Evolutionary conservation across 306 rosid species (phyloP).

Genomic region (Hippophae tibetana): DNA sequence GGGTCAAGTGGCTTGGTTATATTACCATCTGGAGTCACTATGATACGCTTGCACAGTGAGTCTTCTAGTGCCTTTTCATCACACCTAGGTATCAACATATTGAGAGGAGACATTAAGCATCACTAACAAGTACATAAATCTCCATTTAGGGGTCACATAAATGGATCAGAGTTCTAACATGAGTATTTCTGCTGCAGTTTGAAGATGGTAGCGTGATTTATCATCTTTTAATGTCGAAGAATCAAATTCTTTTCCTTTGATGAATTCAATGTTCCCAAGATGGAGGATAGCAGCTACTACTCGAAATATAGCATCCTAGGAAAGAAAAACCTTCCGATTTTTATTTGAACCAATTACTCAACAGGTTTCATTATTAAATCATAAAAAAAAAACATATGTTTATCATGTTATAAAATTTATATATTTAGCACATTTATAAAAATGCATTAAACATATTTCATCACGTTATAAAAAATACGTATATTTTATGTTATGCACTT

Average conservation of each 20-base stretch:
- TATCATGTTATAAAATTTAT: too few species aligned
- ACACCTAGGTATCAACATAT: slow-evolving; percentile 40
- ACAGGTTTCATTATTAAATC: too few species aligned
- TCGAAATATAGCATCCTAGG: slow-evolving; percentile 74
- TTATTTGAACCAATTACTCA: too few species aligned
- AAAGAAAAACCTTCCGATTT: not conserved
- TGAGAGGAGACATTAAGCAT: slow-evolving; percentile 2
- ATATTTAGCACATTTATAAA: too few species aligned
- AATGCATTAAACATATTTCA: too few species aligned
- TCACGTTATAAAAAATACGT: too few species aligned
- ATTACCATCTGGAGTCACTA: slow-evolving; percentile 85
- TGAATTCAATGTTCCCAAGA: slow-evolving; percentile 67
- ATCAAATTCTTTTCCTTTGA: slow-evolving; percentile 69
- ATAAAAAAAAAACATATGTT: too few species aligned
- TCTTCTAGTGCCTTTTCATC: slow-evolving; percentile 56
- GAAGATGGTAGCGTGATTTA: slow-evolving; percentile 60
- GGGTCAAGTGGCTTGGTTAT: slow-evolving; percentile 73
- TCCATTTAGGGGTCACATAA: not conserved
- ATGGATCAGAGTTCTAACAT: slow-evolving; percentile 38
- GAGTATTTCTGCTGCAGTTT: slow-evolving; percentile 59
- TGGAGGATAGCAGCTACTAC: slow-evolving; percentile 81
- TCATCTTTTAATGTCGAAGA: slow-evolving; percentile 74
- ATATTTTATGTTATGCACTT: too few species aligned
- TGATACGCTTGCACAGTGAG: slow-evolving; percentile 82
- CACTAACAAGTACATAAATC: not conserved